Evolutionary conservation across 192 early-diverging fungal species (phyloP), one percentile per base, ranked within the genome.

Genomic region (Podila epicladia): DNA sequence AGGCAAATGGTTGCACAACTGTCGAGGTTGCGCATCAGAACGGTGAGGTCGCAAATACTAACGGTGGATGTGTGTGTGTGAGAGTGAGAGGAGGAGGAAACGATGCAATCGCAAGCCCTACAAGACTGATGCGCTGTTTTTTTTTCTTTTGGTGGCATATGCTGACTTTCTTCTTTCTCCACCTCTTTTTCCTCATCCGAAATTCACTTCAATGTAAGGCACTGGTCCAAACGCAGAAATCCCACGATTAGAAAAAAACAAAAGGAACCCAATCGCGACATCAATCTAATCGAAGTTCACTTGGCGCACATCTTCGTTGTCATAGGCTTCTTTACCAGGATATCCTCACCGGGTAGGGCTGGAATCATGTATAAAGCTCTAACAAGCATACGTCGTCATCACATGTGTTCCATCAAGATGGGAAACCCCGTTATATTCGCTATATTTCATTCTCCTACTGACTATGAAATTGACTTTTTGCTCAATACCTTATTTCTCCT

Each of bases 301-400:
- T 41, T 41, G 38, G 41, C 17, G 3, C 41, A 17, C 41, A 45
- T 17, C 13, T 37, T 45, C 41, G 41, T 15, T 28, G 15, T 61
- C 15, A 15, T 31, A 61, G 59, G 59, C 26, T 61, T 33, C 20
- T 61, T 61, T 61, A 32, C 59, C 28, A 61, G 59, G 59, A 61
- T 61, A 61, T 61, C 26, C 15, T 61, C 31, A 61, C 28, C 59
- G 59, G 59, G 59, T 61, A 61, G 31, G 59, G 19, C 9, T 20
- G 20, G 59, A 61, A 13, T 60, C 58, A 60, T 60, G 31, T 19
- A 60, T 9, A 53, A 19, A 22, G 5, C 26, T 17, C 11, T 61
- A 9, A 31, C 31, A 19, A 0, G 11, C 17, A 19, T 15, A 9
- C 31, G 0, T 1, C 22, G 33, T 61, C 59, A 45, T 45, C 19